phyloP scores from a whole-genome alignment of 768 basidiomycete genomes.

The Pisolithus microcarpus region DNA sequence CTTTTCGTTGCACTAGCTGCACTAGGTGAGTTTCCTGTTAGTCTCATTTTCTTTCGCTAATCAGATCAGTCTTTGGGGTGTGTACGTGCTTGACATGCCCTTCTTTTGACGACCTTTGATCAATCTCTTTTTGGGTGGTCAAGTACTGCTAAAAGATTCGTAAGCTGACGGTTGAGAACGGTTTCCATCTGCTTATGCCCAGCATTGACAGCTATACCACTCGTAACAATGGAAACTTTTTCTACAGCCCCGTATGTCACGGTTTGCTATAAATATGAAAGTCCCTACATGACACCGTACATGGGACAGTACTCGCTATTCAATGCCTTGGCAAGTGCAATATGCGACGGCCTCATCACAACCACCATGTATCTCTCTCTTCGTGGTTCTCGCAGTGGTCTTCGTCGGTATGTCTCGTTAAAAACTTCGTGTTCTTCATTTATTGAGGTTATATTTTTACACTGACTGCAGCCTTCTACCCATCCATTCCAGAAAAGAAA shows the following conservation, averaged over 20 bases:
- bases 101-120: background rate
- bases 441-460: no score
- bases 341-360: constrained; percentile 18
- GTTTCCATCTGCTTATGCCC: background rate
- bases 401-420: constrained; percentile 5
- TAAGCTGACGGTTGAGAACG: background rate
- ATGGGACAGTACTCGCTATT: constrained; percentile 5
- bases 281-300: background rate
- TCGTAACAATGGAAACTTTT: background rate
- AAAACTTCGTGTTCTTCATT: background rate
- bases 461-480: background rate
- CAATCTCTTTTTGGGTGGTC: background rate
- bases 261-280: background rate
- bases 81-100: background rate
- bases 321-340: constrained; percentile 10
- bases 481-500: background rate
- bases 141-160: background rate
- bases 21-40: constrained; percentile 4
- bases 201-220: background rate
- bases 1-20: constrained; percentile 6
- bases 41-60: background rate
- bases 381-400: constrained; percentile 5
- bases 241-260: background rate
- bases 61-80: background rate
- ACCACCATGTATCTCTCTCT: constrained; percentile 10